Evolutionary conservation across 2,329 filamentous ascomycete species (phyloP).

Genomic region (Seiridium unicorne): DNA sequence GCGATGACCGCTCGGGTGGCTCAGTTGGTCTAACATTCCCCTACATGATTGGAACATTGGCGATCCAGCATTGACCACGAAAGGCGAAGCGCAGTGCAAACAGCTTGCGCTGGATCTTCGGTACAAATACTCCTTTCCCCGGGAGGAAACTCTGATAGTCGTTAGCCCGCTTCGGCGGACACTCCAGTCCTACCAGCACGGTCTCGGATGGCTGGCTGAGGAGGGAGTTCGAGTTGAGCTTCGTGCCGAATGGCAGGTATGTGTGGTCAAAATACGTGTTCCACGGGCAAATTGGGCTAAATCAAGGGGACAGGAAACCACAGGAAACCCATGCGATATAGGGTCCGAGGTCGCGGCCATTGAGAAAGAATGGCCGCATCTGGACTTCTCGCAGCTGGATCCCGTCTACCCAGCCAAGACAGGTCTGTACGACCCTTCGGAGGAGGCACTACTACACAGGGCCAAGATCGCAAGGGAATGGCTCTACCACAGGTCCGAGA

Average conservation of each 20-base stretch:
- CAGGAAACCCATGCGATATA: conserved; percentile 28
- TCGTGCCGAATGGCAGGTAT: conserved; percentile 31
- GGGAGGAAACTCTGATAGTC: conserved; percentile 25
- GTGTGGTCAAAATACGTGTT: not conserved
- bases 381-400: conserved; percentile 28
- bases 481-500: conserved; percentile 25
- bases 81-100: conserved; percentile 25
- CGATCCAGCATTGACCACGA: conserved; percentile 26
- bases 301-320: conserved; percentile 22
- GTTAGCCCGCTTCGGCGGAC: conserved; percentile 29
- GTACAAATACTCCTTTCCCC: conserved; percentile 16
- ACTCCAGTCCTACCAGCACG: conserved; percentile 25
- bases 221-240: conserved; percentile 24
- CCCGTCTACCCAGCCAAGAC: conserved; percentile 29
- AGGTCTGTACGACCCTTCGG: conserved; percentile 26
- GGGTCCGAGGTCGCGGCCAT: conserved; percentile 20
- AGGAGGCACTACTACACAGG: conserved; percentile 23
- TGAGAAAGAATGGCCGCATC: conserved; percentile 25
- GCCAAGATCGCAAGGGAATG: conserved; percentile 24
- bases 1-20: not conserved
- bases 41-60: conserved; percentile 27
- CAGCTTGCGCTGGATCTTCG: conserved; percentile 21
- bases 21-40: conserved; percentile 18
- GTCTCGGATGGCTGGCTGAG: conserved; percentile 26
- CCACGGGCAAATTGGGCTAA: not conserved